A percentile compares a stretch with the other conserved stretches of the same genome.
Evolutionary conservation across 306 rosid species (phyloP).

Genomic region (Vigna angularis): DNA sequence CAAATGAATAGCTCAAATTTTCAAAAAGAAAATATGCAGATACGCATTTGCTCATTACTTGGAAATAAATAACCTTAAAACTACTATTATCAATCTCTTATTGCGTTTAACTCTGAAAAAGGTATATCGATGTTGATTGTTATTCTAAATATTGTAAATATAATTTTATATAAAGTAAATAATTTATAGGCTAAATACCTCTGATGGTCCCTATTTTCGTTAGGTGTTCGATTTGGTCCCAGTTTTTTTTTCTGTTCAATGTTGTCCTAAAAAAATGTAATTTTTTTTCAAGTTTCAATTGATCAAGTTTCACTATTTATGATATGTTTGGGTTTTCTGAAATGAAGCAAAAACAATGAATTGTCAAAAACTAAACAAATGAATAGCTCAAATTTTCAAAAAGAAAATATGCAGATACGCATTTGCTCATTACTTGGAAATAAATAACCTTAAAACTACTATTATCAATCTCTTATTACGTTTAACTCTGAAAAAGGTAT

Average conservation of each 20-base stretch:
- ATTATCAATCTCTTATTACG: not conserved
- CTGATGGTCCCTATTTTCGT: too few species aligned
- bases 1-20: not conserved
- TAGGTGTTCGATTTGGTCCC: too few species aligned
- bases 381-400: not conserved
- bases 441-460: not conserved
- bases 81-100: not conserved
- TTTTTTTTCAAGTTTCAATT: too few species aligned
- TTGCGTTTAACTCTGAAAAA: not conserved
- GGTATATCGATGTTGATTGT: not conserved
- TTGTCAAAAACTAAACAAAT: not conserved
- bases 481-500: not conserved
- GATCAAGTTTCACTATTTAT: too few species aligned
- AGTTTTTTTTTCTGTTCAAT: too few species aligned
- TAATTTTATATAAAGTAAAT: not conserved
- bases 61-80: conserved; percentile 9
- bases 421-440: not conserved
- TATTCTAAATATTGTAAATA: not conserved
- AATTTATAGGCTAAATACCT: not conserved
- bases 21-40: not conserved
- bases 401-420: not conserved
- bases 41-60: not conserved
- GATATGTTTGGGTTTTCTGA: not conserved
- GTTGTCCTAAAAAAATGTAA: too few species aligned
- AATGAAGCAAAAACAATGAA: not conserved